phyloP scores from a whole-genome alignment of 2,329 filamentous ascomycete species.

The Monilinia aucupariae region DNA sequence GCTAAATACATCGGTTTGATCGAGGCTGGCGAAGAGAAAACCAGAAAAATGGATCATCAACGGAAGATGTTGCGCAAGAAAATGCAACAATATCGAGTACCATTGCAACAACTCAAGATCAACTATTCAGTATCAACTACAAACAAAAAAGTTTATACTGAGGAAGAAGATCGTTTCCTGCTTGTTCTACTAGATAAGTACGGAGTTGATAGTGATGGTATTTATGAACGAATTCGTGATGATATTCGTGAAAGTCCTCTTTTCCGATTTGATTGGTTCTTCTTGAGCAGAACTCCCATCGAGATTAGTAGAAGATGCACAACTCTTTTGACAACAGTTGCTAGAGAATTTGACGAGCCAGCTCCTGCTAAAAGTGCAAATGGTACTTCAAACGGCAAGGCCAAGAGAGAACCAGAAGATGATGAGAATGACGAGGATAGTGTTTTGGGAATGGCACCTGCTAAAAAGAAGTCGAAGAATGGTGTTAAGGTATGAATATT shows the following conservation, averaged over 20 bases:
- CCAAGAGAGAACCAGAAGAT: constrained; percentile 71
- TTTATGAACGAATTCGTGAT: constrained; percentile 94
- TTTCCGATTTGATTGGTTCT: constrained; percentile 99
- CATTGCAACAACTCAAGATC: constrained; percentile 94
- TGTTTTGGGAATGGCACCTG: constrained; percentile 72
- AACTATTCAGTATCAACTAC: constrained; percentile 98
- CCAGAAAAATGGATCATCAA: constrained; percentile 84
- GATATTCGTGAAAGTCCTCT: constrained; percentile 91
- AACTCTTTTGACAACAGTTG: constrained; percentile 88
- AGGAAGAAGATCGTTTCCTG: constrained; percentile 94
- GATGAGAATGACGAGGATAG: constrained; percentile 81
- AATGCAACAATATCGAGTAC: constrained; percentile 93
- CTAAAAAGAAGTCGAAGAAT: constrained; percentile 91
- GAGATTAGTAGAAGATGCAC: constrained; percentile 91
- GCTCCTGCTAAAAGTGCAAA: constrained; percentile 47
- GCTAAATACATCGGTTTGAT: constrained; percentile 84
- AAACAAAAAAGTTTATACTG: constrained; percentile 99
- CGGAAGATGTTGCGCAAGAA: constrained; percentile 92
- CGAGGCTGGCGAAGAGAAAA: constrained; percentile 86
- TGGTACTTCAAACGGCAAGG: constrained; percentile 55
- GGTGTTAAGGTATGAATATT: constrained; percentile 57
- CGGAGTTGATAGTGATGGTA: constrained; percentile 81
- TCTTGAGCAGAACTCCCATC: constrained; percentile 86
- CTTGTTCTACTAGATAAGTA: constrained; percentile 89
- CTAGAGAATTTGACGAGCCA: constrained; percentile 81